Evolutionary conservation across 257 asterid genomes (phyloP), one percentile per base, ranked within the genome.

Genomic region (Solanum boliviense): DNA sequence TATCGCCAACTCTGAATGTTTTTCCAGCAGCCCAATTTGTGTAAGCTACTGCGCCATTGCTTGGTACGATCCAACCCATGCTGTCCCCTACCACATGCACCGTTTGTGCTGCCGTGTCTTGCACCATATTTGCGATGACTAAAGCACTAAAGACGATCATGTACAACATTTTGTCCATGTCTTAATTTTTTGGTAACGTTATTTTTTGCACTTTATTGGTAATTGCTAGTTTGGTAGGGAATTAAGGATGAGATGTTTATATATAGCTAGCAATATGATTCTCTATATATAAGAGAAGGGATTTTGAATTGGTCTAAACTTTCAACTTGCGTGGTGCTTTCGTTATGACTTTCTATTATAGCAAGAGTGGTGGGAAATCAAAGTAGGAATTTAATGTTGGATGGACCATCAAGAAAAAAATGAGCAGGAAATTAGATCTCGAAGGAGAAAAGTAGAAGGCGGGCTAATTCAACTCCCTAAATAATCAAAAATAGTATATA

Each of bases 11-110:
- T 13, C 25, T 16, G 91, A 93, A 92, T 0, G 84, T 90, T 86
- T 89, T 89, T 21, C 56, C 79, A 0, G 90, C 36, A 73, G 89
- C 89, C 94, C 93, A 93, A 3, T 84, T 86, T n/a, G 86, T 4
- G 60, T 92, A 92, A 11, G 89, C 85, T 3, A 32, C 62, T 1
- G 89, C 88, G 8, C 41, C 67, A 85, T 74, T 85, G 9, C 68
- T 76, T 11, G 94, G 93, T 68, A 89, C 41, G 2, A 0, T 21
- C 95, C 95, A 93, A 23, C 93, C 95, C 34, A 21, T 2, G 79
- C 6, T 52, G 68, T 78, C 93, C 87, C 94, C 93, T 27, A 92
- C 92, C 9, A 44, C 32, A 52, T 92, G 75, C 36, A 58, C 91
- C 4, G 39, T 89, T 88, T 88, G 93, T 12, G 93, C 93, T 23